phyloP scores from a whole-genome alignment of 139 green algal genomes.

The Coelastrella sp. region DNA sequence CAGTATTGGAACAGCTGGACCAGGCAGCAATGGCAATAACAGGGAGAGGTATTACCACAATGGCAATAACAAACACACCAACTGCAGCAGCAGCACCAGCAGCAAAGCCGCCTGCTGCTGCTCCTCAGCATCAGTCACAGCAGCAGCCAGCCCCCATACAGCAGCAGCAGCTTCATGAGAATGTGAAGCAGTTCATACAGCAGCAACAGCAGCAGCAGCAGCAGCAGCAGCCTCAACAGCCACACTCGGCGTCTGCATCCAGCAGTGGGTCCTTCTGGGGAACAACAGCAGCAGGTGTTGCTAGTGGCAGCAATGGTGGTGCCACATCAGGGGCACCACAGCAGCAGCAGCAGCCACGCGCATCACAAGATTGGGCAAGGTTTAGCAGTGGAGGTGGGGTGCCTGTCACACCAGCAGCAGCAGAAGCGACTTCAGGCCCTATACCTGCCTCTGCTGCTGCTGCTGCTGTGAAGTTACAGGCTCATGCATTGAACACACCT shows the following conservation, averaged over 20 bases:
- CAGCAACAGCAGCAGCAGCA: slow-evolving; percentile 9
- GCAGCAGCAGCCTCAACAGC: background rate
- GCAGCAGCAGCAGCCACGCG: background rate
- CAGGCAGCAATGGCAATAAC: background rate
- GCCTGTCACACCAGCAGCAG: background rate
- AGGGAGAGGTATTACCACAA: background rate
- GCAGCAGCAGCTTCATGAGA: slow-evolving; percentile 25
- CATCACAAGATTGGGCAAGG: slow-evolving; percentile 5
- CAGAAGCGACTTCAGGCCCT: background rate
- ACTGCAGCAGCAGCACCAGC: background rate
- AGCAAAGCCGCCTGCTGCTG: background rate
- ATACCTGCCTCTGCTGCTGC: background rate
- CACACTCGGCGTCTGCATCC: background rate
- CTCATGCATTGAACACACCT: background rate
- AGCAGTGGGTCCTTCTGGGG: background rate
- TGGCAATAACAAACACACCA: background rate
- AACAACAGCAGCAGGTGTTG: background rate
- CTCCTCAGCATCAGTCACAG: background rate
- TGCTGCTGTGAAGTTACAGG: background rate
- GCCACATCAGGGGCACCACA: background rate
- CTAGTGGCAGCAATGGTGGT: background rate
- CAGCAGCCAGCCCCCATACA: background rate
- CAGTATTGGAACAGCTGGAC: slow-evolving; percentile 43
- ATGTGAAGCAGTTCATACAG: slow-evolving; percentile 17
- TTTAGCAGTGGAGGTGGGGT: background rate